phyloP scores from a whole-genome alignment of 345 rosid genomes.

The Schrenkiella parvula region DNA sequence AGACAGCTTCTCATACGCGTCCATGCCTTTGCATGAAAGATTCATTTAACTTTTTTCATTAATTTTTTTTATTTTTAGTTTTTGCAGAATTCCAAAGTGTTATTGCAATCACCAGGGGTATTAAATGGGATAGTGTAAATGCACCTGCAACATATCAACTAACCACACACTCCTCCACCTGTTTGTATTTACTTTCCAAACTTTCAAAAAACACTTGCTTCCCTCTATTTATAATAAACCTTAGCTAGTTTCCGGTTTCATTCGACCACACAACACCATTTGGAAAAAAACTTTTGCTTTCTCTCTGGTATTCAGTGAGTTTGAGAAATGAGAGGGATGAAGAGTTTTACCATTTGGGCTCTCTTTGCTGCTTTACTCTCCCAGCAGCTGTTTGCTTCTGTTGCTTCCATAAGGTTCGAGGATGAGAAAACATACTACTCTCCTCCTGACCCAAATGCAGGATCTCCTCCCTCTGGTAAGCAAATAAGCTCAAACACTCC shows the following conservation, averaged over 20 bases:
- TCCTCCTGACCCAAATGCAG: slow-evolving; percentile 60
- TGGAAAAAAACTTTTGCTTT: background rate
- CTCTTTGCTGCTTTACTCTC: slow-evolving; percentile 41
- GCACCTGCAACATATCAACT: slow-evolving; percentile 70
- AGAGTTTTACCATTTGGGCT: slow-evolving; percentile 33
- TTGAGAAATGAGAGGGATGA: slow-evolving; percentile 31
- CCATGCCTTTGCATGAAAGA: slow-evolving; percentile 24
- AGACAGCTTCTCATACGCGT: slow-evolving; percentile 28
- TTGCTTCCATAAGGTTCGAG: slow-evolving; percentile 37
- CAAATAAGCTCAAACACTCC: background rate
- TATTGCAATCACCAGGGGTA: slow-evolving; percentile 20
- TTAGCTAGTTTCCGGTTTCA: background rate
- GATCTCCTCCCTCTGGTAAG: slow-evolving; percentile 47
- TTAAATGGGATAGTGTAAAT: slow-evolving; percentile 45
- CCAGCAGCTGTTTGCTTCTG: slow-evolving; percentile 45
- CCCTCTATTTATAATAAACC: slow-evolving; percentile 29
- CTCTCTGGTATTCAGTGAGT: background rate
- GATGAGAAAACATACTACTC: slow-evolving; percentile 65
- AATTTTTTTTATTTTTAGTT: background rate
- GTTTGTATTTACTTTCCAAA: slow-evolving; percentile 54
- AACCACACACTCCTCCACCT: slow-evolving; percentile 65
- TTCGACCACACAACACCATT: slow-evolving; percentile 2
- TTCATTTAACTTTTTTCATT: background rate
- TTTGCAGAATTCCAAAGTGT: slow-evolving; percentile 15
- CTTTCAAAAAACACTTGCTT: slow-evolving; percentile 19